Evolutionary conservation across 78 protist species (phyloP).

Genomic region (Protostelium mycophagum): DNA sequence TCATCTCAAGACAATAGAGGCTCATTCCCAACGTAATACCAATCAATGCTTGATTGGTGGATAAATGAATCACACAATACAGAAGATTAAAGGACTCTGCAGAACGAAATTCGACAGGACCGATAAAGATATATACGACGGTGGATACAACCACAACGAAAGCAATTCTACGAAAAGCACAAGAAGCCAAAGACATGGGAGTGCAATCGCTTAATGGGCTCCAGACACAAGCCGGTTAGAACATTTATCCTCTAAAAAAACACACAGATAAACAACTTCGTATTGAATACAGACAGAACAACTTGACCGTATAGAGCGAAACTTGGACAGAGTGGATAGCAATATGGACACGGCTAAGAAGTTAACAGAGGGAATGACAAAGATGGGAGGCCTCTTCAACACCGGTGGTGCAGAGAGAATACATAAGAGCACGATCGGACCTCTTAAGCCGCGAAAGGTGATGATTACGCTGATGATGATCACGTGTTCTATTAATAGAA

Average conservation of each 20-base stretch:
- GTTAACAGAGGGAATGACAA: neutral
- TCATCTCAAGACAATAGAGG: no score
- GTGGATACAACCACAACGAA: neutral
- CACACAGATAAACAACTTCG: no score
- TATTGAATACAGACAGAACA: neutral
- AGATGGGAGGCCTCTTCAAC: neutral
- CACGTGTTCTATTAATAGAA: no score
- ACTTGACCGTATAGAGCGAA: neutral
- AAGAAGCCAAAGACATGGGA: neutral
- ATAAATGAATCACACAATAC: no score
- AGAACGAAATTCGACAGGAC: neutral
- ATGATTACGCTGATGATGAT: no score
- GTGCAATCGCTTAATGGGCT: neutral
- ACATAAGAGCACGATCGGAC: no score
- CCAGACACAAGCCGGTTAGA: neutral
- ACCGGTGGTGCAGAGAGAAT: no score
- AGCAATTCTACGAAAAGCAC: neutral
- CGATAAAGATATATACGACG: neutral
- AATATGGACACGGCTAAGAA: neutral
- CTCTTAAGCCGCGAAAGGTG: no score
- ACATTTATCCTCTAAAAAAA: neutral
- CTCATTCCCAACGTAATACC: no score
- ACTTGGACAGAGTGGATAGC: neutral
- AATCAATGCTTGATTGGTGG: no score
- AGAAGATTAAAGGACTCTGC: neutral